Base-by-base conservation (phyloP, 1,139 yeast species). In the Saccharomyces hybrid region DNA sequence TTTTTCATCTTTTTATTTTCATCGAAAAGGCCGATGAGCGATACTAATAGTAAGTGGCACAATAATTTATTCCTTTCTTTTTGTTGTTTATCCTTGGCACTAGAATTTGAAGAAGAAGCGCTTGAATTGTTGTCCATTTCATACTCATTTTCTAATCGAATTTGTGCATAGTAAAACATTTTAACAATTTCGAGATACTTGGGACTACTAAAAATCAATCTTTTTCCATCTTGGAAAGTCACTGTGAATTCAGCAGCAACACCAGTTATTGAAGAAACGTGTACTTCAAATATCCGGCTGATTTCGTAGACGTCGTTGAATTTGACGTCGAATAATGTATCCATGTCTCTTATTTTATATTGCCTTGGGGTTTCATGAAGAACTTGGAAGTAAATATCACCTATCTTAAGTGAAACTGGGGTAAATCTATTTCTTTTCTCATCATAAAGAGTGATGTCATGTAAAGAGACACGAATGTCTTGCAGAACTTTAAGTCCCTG, bases 161-260 rank as follows among this genome's bases (percentile, higher is more conserved):
- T 64, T 46, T 68, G 82, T 0, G 89, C 80, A 62, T 84, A 85
- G 63, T 85, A 84, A 49, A 87, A 70, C 59, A 84, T 80, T 60
- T 89, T 76, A 68, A 87, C 77, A 32, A 87, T 84, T 60, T 85
- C 93, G 63, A 79, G 75, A 62, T 84, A 77, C 60, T 84, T 87
- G 1, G 78, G 69, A 5, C 89, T 82, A 29, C 82, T 69, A 42
- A 86, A 70, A 2, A 81, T 76, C n/a, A 84, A 66, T 46, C 73
- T 75, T 23, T 64, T 68, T 5, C 78, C 79, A 57, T 73, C 72
- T 47, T 67, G 71, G 55, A 84, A 70, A 55, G 75, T 78, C n/a
- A 85, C 72, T 3, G 86, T 80, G 57, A 88, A 84, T 59, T 81
- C 85, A 53, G 76, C 74, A 1, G 78, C 70, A 41, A 76, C 76